phyloP scores from a whole-genome alignment of 768 basidiomycete genomes.

The Rhizopogon sp. region DNA sequence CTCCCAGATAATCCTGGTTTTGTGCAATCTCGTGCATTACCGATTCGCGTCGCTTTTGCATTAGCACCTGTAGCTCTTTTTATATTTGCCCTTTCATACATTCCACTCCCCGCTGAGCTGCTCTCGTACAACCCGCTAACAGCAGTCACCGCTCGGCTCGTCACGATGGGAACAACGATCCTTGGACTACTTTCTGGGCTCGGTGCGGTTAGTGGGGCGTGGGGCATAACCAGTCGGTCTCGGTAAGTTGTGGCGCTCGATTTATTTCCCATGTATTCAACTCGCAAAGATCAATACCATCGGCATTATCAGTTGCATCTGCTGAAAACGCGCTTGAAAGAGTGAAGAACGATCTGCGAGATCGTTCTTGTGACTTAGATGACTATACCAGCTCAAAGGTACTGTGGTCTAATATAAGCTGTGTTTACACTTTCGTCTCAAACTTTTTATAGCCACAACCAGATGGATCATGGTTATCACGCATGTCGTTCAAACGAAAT shows the following conservation, averaged over 20 bases:
- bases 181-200: conserved; percentile 81
- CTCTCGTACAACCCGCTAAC: conserved; percentile 36
- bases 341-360: conserved; percentile 52
- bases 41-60: conserved; percentile 32
- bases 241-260: not conserved
- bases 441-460: conserved; percentile 15
- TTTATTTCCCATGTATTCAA: not conserved
- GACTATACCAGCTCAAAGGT: conserved; percentile 20
- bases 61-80: conserved; percentile 50
- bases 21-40: conserved; percentile 24
- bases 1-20: not conserved
- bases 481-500: conserved; percentile 26
- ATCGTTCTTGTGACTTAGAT: conserved; percentile 25
- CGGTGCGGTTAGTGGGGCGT: conserved; percentile 65
- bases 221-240: conserved; percentile 28
- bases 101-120: conserved; percentile 60
- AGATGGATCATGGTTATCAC: conserved; percentile 24
- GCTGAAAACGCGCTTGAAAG: conserved; percentile 56
- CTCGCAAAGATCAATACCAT: conserved; percentile 16
- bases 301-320: conserved; percentile 34
- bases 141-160: conserved; percentile 54
- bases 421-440: conserved; percentile 7
- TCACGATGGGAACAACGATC: conserved; percentile 72
- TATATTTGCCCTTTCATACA: conserved; percentile 55
- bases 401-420: not conserved